Evolutionary conservation across 176 grass and related monocot species (phyloP).

Genomic region (Oryza meridionalis): DNA sequence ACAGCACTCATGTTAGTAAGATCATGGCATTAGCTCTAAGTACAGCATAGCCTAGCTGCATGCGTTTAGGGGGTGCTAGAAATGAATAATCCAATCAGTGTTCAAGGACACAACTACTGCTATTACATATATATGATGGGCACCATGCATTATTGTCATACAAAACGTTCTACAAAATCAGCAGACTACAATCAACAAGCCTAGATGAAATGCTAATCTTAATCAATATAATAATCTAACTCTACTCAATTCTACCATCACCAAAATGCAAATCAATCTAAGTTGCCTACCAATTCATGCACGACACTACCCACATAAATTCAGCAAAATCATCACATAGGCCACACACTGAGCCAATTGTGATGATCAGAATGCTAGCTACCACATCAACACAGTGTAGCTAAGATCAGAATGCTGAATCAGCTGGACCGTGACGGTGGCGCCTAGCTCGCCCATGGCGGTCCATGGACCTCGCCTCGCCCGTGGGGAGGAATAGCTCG

Average conservation of each 20-base stretch:
- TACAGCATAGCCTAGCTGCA: too few species aligned
- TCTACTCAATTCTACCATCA: neutral
- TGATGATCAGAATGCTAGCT: neutral
- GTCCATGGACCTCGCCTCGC: neutral
- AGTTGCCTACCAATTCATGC: neutral
- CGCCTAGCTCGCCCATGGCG: neutral
- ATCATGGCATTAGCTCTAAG: too few species aligned
- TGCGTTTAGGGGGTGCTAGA: too few species aligned
- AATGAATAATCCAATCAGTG: too few species aligned
- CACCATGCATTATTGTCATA: neutral
- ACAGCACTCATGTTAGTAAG: too few species aligned
- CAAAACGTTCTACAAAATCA: neutral
- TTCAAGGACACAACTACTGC: neutral
- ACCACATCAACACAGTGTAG: neutral
- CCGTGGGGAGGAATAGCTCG: neutral
- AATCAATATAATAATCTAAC: neutral
- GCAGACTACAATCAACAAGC: neutral
- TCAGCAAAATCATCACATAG: neutral
- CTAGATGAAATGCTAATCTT: neutral
- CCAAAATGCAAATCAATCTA: neutral
- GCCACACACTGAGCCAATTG: neutral
- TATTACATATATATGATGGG: neutral
- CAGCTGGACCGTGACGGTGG: neutral
- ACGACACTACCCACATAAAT: neutral
- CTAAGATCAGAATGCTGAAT: conserved; percentile 1